Conservation (phyloP, 2,329 filamentous ascomycete genomes). For the Penicillium sp. region DNA sequence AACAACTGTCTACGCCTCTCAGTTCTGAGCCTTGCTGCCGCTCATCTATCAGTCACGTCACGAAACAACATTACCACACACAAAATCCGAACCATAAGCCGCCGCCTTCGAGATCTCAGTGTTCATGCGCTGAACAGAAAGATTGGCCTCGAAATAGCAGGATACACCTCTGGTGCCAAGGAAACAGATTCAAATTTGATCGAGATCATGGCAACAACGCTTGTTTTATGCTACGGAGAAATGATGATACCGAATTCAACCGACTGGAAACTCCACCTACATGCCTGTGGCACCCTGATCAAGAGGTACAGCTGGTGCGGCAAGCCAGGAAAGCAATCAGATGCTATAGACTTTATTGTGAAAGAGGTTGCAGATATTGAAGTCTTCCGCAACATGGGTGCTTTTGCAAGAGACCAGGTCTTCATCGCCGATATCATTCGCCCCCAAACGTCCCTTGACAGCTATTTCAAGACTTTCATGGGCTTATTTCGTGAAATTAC, state of each 20-base stretch:
- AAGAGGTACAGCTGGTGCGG: slow-evolving; percentile 3
- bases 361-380: slow-evolving; percentile 18
- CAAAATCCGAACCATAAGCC: neutral
- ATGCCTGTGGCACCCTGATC: slow-evolving; percentile 15
- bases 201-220: slow-evolving; percentile 14
- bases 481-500: slow-evolving; percentile 14
- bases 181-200: neutral
- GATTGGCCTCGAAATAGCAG: slow-evolving; percentile 9
- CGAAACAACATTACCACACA: neutral
- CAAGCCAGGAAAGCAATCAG: neutral
- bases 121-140: slow-evolving; percentile 11
- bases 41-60: slow-evolving; percentile 17
- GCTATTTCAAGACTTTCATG: slow-evolving; percentile 13
- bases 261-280: slow-evolving; percentile 16
- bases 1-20: slow-evolving; percentile 22
- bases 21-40: slow-evolving; percentile 22
- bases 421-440: neutral
- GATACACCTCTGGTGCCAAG: neutral
- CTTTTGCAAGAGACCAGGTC: slow-evolving; percentile 6
- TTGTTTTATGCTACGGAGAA: slow-evolving; percentile 19
- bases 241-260: slow-evolving; percentile 16
- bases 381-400: slow-evolving; percentile 11
- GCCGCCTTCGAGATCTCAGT: neutral
- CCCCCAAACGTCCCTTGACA: neutral
- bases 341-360: slow-evolving; percentile 11